Percentiles rank a stretch among this genome's conserved stretches.
Conservation (phyloP, 139 green algal species). For the Diplosphaera chodatii region DNA sequence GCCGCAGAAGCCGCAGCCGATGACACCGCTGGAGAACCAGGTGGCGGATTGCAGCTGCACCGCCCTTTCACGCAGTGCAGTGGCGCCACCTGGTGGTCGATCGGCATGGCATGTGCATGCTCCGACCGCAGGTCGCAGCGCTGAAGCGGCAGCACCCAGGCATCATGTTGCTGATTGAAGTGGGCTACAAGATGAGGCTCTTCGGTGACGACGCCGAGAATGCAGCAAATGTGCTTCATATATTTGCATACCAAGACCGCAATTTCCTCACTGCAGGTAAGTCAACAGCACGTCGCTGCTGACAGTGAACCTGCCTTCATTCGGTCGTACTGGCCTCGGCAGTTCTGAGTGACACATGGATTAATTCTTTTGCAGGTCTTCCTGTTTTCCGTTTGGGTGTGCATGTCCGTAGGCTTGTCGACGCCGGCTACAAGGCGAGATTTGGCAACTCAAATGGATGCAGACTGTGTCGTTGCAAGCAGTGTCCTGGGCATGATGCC, state of each 20-base stretch:
- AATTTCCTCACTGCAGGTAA: constrained; percentile 67
- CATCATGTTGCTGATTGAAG: constrained; percentile 75
- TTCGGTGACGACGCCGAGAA: constrained; percentile 84
- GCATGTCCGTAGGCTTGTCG: constrained; percentile 76
- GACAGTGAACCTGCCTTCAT: no score
- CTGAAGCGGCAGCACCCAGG: constrained; percentile 52
- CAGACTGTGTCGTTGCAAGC: no score
- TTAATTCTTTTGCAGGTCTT: constrained; percentile 23
- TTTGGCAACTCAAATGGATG: no score
- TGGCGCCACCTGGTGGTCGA: no score
- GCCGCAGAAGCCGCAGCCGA: constrained; percentile 27
- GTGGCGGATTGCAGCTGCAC: no score
- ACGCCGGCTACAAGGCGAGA: constrained; percentile 72
- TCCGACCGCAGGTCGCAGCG: constrained; percentile 21
- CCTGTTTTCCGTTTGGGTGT: constrained; percentile 72
- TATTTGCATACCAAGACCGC: constrained; percentile 62
- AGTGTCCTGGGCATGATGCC: no score
- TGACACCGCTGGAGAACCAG: constrained; percentile 68
- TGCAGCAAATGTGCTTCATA: constrained; percentile 40
- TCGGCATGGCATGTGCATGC: no score
- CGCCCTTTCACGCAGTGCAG: no score
- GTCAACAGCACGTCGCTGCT: no score
- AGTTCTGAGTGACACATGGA: no score
- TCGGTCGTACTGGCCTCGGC: no score
- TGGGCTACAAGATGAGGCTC: constrained; percentile 76